Conservation (phyloP, 345 rosid species). For the Salix viminalis region DNA sequence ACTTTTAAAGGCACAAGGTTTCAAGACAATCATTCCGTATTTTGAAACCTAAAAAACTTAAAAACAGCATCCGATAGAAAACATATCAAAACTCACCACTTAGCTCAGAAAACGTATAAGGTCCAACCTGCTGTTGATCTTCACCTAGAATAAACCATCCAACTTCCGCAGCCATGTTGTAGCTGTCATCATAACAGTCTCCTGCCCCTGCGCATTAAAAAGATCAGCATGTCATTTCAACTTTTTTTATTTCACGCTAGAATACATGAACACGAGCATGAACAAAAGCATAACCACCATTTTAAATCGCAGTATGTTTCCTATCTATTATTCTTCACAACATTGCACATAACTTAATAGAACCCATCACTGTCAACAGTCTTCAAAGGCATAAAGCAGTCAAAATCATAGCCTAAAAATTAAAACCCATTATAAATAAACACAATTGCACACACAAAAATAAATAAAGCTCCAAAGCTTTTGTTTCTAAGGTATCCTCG, state of each 20-base stretch:
- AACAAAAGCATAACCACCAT: background rate
- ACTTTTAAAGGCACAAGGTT: background rate
- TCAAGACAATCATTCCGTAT: constrained; percentile 16
- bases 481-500: background rate
- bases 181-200: background rate
- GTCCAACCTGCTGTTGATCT: constrained; percentile 68
- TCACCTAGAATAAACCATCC: constrained; percentile 82
- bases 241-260: background rate
- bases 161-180: constrained; percentile 27
- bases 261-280: background rate
- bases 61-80: background rate
- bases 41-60: constrained; percentile 2
- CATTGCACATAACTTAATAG: background rate
- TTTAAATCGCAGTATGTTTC: background rate
- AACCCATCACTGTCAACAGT: background rate
- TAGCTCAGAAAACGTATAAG: constrained; percentile 63
- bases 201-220: constrained; percentile 10
- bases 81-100: constrained; percentile 45
- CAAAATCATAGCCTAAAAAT: background rate
- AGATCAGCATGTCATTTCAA: background rate
- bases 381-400: background rate
- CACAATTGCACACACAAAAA: background rate
- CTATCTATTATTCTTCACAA: background rate
- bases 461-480: background rate
- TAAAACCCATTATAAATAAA: background rate